Percentiles rank a stretch among this genome's conserved stretches.
Evolutionary conservation across 192 early-diverging fungal species (phyloP).

Genomic region (Entophlyctis luteolus): DNA sequence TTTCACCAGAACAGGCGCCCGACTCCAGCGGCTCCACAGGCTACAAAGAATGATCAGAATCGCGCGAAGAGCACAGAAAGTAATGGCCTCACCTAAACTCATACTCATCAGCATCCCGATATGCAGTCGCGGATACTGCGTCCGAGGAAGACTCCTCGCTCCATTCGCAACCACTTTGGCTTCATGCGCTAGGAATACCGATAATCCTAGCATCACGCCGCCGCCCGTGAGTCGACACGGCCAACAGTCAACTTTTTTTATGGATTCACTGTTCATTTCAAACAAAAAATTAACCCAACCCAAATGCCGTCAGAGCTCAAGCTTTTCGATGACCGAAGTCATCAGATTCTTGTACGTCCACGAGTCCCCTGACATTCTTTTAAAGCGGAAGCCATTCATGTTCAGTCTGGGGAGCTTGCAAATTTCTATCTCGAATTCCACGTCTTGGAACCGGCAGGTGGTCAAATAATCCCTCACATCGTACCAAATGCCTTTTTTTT

Average conservation of each 20-base stretch:
- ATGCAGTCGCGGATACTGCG: conserved; percentile 16
- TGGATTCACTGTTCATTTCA: background rate
- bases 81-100: conserved; percentile 10
- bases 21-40: conserved; percentile 3
- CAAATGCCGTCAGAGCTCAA: conserved; percentile 38
- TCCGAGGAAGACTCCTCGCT: background rate
- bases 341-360: conserved; percentile 60
- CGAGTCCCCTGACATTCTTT: conserved; percentile 51
- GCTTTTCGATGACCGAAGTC: conserved; percentile 49
- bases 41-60: background rate
- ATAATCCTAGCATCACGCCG: conserved; percentile 15
- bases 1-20: conserved; percentile 5
- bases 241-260: conserved; percentile 20
- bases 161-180: background rate
- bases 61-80: background rate
- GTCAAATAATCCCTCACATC: conserved; percentile 1
- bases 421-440: conserved; percentile 62
- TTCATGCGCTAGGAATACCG: conserved; percentile 11
- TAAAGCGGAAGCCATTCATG: conserved; percentile 54
- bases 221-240: conserved; percentile 22
- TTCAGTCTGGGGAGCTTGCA: conserved; percentile 54
- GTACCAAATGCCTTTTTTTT: conserved; percentile 29
- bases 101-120: conserved; percentile 6
- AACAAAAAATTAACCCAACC: background rate
- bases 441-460: conserved; percentile 36